These are phyloP conservation scores for Persicaria maculosa DNA, from an alignment of 148 eudicot species.

Conservation along the genomic window DNA sequence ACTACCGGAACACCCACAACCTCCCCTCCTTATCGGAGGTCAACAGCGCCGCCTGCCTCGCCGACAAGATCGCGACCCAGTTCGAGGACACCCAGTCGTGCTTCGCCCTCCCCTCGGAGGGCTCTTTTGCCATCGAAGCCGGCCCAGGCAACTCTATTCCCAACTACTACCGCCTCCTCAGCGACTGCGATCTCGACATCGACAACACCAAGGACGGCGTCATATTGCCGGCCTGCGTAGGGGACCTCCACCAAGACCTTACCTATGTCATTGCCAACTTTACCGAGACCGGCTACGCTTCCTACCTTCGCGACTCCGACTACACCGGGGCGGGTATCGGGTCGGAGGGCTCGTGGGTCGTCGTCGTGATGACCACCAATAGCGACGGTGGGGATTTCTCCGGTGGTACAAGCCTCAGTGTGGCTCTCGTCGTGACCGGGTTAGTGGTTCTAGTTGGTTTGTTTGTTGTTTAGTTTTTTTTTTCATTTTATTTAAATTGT, in stretches of 20 bases:
- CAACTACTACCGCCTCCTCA: conserved; percentile 39
- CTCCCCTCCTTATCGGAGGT: conserved; percentile 39
- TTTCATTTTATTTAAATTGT: too few relatives aligned
- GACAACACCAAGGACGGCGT: conserved; percentile 44
- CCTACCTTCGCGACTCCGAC: conserved; percentile 44
- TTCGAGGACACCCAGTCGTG: conserved; percentile 36
- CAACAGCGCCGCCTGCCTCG: conserved; percentile 59
- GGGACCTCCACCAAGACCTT: conserved; percentile 22
- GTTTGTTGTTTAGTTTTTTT: neutral
- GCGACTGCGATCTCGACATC: conserved; percentile 49
- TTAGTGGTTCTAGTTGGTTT: neutral
- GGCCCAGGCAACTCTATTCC: conserved; percentile 25
- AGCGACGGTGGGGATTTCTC: conserved; percentile 41
- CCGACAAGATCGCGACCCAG: conserved; percentile 48
- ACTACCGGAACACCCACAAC: conserved; percentile 37
- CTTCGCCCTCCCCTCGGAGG: conserved; percentile 11
- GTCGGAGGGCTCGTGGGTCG: conserved; percentile 72
- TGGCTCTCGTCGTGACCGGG: neutral
- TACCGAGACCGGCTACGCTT: conserved; percentile 35
- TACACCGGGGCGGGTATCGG: conserved; percentile 63
- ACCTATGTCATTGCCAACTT: conserved; percentile 73
- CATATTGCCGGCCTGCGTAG: conserved; percentile 68
- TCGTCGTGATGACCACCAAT: conserved; percentile 50
- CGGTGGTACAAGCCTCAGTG: neutral
- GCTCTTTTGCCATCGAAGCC: conserved; percentile 20